Percentiles rank a stretch among this genome's conserved stretches.
These are phyloP conservation scores for Entamoeba histolytica DNA, from an alignment of 208 protist species.

Conservation along the genomic window DNA sequence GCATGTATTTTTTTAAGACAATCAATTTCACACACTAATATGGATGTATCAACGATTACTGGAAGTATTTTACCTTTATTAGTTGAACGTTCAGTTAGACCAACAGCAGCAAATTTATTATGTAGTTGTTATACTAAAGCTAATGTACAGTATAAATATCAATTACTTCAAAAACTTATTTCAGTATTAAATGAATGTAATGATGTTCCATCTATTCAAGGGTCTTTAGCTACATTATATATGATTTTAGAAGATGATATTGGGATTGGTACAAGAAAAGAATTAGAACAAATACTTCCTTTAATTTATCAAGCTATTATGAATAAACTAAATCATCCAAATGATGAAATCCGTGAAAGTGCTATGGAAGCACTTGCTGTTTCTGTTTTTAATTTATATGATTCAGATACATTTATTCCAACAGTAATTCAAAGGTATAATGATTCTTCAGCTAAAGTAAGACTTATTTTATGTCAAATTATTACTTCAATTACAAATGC, in stretches of 20 bases:
- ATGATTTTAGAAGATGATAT: neutral
- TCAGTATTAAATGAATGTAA: neutral
- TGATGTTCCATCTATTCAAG: neutral
- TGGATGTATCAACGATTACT: neutral
- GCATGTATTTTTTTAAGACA: neutral
- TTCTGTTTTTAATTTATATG: neutral
- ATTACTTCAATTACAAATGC: neutral
- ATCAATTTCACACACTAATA: neutral
- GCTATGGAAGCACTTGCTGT: neutral
- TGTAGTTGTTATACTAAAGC: neutral
- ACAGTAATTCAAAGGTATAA: neutral
- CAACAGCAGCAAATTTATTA: neutral
- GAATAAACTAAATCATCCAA: neutral
- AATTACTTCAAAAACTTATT: neutral
- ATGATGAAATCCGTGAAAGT: neutral
- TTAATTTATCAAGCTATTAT: neutral
- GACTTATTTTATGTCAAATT: neutral
- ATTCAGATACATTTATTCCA: neutral
- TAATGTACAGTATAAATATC: neutral
- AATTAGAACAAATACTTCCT: neutral
- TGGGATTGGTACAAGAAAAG: neutral
- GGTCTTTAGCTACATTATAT: neutral
- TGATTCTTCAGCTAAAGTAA: neutral
- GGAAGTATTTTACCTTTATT: neutral
- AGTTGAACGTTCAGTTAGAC: neutral